phyloP scores from a whole-genome alignment of 768 basidiomycete genomes.

The Hypholoma sublateritium region DNA sequence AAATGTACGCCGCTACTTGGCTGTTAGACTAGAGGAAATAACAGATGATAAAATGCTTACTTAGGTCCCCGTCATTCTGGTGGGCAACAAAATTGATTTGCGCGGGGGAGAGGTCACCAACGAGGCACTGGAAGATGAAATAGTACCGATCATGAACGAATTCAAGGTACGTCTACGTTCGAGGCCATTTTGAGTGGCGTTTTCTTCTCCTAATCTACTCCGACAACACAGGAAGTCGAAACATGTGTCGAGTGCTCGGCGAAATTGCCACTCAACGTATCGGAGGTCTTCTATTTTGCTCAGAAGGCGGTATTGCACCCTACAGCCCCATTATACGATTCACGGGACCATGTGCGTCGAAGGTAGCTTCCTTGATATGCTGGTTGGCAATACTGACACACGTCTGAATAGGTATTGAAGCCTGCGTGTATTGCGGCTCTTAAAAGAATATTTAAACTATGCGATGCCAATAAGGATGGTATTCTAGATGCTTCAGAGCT shows the following conservation, averaged over 20 bases:
- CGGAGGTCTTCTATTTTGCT: slow-evolving; percentile 97
- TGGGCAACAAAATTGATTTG: slow-evolving; percentile 98
- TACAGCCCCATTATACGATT: slow-evolving; percentile 95
- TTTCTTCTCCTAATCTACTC: slow-evolving; percentile 8
- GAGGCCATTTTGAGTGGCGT: background rate
- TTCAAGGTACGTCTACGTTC: slow-evolving; percentile 70
- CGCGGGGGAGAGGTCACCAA: slow-evolving; percentile 93
- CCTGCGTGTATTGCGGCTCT: slow-evolving; percentile 88
- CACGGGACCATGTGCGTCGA: slow-evolving; percentile 80
- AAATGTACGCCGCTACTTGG: slow-evolving; percentile 58
- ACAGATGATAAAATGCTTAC: slow-evolving; percentile 1
- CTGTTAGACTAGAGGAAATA: background rate
- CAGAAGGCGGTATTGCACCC: slow-evolving; percentile 98
- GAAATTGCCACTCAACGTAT: slow-evolving; percentile 85
- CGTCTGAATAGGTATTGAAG: slow-evolving; percentile 71
- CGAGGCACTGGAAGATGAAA: slow-evolving; percentile 91
- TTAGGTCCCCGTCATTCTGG: slow-evolving; percentile 93
- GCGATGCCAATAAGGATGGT: slow-evolving; percentile 93
- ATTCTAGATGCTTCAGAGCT: slow-evolving; percentile 87
- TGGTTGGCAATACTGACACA: slow-evolving; percentile 12
- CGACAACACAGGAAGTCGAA: slow-evolving; percentile 82
- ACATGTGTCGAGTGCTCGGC: slow-evolving; percentile 99
- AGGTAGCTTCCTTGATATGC: background rate
- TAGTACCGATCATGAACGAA: slow-evolving; percentile 96
- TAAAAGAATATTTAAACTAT: slow-evolving; percentile 93